Percentiles rank a stretch among this genome's conserved stretches.
These are phyloP conservation scores for Xylaria nigripes DNA, from an alignment of 495 filamentous ascomycete species.

Conservation along the genomic window DNA sequence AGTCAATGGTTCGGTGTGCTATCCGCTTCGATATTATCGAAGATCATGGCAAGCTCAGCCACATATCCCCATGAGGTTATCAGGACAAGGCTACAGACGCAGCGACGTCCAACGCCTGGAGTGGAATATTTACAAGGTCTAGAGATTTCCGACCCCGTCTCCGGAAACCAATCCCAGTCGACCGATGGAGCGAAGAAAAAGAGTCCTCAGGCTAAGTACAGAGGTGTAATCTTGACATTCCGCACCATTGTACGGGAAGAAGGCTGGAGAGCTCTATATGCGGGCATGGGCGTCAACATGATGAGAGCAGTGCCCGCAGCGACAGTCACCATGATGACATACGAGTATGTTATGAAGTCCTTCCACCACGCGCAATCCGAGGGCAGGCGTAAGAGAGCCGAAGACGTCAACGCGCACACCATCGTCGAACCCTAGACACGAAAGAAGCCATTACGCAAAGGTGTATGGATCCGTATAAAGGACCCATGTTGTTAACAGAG, in stretches of 20 bases:
- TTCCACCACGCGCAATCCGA: conserved; percentile 30
- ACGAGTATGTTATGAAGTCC: conserved; percentile 70
- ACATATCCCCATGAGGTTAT: conserved; percentile 98
- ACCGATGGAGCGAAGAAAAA: conserved; percentile 17
- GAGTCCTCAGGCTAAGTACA: conserved; percentile 55
- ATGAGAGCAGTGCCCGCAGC: conserved; percentile 90
- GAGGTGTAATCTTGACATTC: conserved; percentile 72
- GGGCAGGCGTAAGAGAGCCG: conserved; percentile 18
- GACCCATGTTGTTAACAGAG: conserved; percentile 1
- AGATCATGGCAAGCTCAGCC: conserved; percentile 86
- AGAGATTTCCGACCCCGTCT: conserved; percentile 28
- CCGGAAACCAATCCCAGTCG: conserved; percentile 24
- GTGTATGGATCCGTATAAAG: not conserved
- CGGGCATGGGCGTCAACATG: conserved; percentile 96
- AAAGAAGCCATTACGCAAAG: not conserved
- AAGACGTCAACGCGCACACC: conserved; percentile 2
- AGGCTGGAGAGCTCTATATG: conserved; percentile 94
- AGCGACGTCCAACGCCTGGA: conserved; percentile 54
- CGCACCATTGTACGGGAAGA: conserved; percentile 82
- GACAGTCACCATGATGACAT: conserved; percentile 95
- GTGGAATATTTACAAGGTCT: conserved; percentile 58
- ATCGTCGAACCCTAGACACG: conserved; percentile 4
- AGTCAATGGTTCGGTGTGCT: conserved; percentile 60
- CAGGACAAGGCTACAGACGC: conserved; percentile 81
- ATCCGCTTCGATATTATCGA: conserved; percentile 85